Base-by-base conservation (phyloP, 805 yeast genomes). In the Saccharomycopsis sp. region DNA sequence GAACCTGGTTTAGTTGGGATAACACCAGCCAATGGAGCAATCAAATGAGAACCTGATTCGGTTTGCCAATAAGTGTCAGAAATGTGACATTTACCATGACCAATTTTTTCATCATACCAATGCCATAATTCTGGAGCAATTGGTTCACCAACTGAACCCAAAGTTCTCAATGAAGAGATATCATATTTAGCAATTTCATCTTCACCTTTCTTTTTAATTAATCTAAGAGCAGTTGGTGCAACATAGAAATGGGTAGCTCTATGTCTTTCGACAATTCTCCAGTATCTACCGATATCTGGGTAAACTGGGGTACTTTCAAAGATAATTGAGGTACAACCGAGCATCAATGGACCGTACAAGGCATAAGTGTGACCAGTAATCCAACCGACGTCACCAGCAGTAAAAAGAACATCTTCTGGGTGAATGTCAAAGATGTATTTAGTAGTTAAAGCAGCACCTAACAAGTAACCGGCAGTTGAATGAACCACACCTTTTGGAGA, bases 381-480 rank as follows among this genome's bases (percentile, higher is more conserved):
- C 97, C 98, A 93, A 61, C 98, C 97, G 45, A 93, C 87, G 63
- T 93, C 97, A 60, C 97, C 97, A 32, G 97, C 97, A 34, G 97
- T 90, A 71, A 93, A 90, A 51, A 90, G 66, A 36, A 84, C 73
- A 64, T 93, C 97, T 51, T 82, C 84, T 48, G 79, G 79, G 60
- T 87, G 96, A 40, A 93, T 79, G 63, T 94, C 97, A 63, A 93
- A 90, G 38, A 88, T 88, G 66, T 89, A 90, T 67, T 81, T 85
- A 39, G 96, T 85, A 43, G 97, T 85, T 62, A 89, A 70, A 45
- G 87, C 78, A 22, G 97, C 96, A 51, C 96, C 96, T 54, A 93
- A 71, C 54, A 93, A 73, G 68, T 87, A 93, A 53, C 97, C 98
- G 52, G 85, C 98, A 47, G 97, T 89, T 48, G 84, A 72, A 64